Evolutionary conservation across 1,284 basidiomycete species (phyloP).

Genomic region (Leccinum angustisporum): DNA sequence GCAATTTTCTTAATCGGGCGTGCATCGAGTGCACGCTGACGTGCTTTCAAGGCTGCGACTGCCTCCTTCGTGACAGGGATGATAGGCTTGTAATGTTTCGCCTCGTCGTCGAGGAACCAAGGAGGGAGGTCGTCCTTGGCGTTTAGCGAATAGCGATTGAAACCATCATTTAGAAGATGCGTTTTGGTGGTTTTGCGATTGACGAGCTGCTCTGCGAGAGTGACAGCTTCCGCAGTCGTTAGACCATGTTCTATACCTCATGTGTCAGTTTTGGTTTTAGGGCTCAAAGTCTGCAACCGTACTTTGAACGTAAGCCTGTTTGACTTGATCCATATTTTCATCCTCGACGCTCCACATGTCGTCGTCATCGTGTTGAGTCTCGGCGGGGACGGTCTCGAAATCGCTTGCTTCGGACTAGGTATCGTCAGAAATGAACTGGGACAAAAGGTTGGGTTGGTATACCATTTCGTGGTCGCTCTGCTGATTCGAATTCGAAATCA

Average conservation of each 20-base stretch:
- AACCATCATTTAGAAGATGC: slow-evolving; percentile 92
- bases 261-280: slow-evolving; percentile 1
- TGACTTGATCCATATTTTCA: slow-evolving; percentile 76
- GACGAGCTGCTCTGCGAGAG: slow-evolving; percentile 89
- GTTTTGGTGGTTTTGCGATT: slow-evolving; percentile 91
- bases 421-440: slow-evolving; percentile 15
- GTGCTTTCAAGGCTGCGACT: slow-evolving; percentile 80
- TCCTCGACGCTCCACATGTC: slow-evolving; percentile 84
- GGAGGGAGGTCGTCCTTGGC: slow-evolving; percentile 89
- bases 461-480: slow-evolving; percentile 41
- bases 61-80: slow-evolving; percentile 98
- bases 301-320: slow-evolving; percentile 75
- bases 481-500: slow-evolving; percentile 13
- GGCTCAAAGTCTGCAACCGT: slow-evolving; percentile 27
- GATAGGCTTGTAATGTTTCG: slow-evolving; percentile 91
- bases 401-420: slow-evolving; percentile 23
- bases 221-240: slow-evolving; percentile 88
- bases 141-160: slow-evolving; percentile 90
- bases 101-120: slow-evolving; percentile 99
- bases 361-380: slow-evolving; percentile 54
- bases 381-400: slow-evolving; percentile 29
- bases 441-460: slow-evolving; percentile 17
- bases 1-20: slow-evolving; percentile 99
- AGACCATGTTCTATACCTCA: slow-evolving; percentile 78
- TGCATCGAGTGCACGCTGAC: slow-evolving; percentile 92